Evolutionary conservation across 2,329 filamentous ascomycete species (phyloP), one percentile per base, ranked within the genome.

Genomic region (Rhexocercosporidium sp.): DNA sequence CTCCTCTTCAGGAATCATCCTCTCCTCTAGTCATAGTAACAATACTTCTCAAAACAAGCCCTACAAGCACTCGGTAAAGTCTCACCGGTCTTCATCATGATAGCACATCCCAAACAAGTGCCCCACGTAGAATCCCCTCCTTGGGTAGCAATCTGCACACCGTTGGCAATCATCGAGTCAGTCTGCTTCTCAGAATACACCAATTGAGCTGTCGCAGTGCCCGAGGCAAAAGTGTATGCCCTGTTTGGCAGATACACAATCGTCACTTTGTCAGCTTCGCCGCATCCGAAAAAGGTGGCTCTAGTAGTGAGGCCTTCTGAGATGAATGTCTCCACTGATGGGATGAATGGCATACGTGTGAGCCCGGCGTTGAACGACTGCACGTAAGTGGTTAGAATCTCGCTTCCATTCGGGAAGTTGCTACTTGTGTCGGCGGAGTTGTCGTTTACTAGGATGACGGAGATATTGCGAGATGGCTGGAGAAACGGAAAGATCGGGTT

Each of bases 371-470:
- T 63, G 3, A 69, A 61, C 3, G 74, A 67, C 54, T 73, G 68
- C 6, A 69, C 57, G 44, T 73, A 75, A 3, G 75, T 74, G 2
- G 70, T 77, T 1, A 75, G 70, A 29, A 85, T 77, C 37, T 80
- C 78, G 2, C 76, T 77, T 14, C 83, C 83, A 67, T 83, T 80
- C 44, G 83, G 83, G 70, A 76, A 83, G 65, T 78, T 76, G 9
- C 25, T 57, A 44, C 59, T 62, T 0, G 86, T 89, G 78, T 91
- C 89, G 72, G 86, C 88, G 5, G 84, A 85, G 62, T 87, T 88
- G 79, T 91, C 89, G 74, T 88, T 82, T 59, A 88, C 88, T 76
- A 91, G 84, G 74, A 91, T 83, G 62, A 91, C 85, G 75, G 90
- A 87, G 68, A 91, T 81, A 66, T 79, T 76, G 64, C 87, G 84